Conservation (phyloP, 106 monocot species). For the Allium fistulosum region DNA sequence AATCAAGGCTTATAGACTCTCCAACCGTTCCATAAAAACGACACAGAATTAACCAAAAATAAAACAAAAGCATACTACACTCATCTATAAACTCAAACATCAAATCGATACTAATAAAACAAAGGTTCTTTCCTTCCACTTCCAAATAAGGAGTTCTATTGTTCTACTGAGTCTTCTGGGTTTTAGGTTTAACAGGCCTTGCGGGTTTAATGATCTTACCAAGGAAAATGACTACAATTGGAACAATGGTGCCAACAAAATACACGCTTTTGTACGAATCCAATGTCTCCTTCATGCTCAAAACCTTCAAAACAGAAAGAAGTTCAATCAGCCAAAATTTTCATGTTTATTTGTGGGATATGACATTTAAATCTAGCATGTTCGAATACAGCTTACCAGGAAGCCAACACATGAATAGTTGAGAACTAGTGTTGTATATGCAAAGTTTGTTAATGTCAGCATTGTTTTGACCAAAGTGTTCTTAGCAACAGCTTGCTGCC, state of each 20-base stretch:
- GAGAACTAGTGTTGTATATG: slow-evolving; percentile 72
- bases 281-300: slow-evolving; percentile 86
- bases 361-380: neutral
- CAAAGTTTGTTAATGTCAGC: slow-evolving; percentile 54
- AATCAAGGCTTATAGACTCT: no score
- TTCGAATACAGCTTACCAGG: slow-evolving; percentile 33
- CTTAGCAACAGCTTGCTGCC: slow-evolving; percentile 77
- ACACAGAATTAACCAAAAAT: no score
- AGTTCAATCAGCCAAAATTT: neutral
- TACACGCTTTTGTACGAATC: slow-evolving; percentile 79
- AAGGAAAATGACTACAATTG: slow-evolving; percentile 56
- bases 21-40: no score
- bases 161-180: slow-evolving; percentile 44
- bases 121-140: no score
- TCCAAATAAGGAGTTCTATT: neutral
- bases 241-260: slow-evolving; percentile 83
- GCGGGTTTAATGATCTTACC: slow-evolving; percentile 69
- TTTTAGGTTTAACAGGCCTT: slow-evolving; percentile 46
- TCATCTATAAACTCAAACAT: no score
- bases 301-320: slow-evolving; percentile 35
- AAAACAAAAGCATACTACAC: no score
- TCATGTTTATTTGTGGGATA: neutral
- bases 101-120: no score
- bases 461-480: slow-evolving; percentile 42
- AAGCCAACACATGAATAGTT: slow-evolving; percentile 98